Evolutionary conservation across 768 basidiomycete genomes (phyloP).

Genomic region (Rubroboletus pulcherrimus): DNA sequence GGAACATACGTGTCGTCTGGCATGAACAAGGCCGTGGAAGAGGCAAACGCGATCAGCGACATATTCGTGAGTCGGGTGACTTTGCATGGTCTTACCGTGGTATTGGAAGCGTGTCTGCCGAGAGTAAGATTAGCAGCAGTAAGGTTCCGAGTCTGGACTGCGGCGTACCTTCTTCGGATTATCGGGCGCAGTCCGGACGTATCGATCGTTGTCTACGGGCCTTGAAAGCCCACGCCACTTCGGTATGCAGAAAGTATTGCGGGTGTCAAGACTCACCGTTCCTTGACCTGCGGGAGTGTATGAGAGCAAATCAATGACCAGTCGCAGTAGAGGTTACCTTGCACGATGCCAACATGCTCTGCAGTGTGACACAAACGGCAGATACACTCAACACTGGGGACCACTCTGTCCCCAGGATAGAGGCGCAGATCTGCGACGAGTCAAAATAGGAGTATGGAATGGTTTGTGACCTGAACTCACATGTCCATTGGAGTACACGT

Average conservation of each 20-base stretch:
- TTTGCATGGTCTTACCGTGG: conserved; percentile 51
- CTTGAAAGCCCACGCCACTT: conserved; percentile 35
- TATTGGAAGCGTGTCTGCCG: conserved; percentile 75
- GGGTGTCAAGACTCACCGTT: conserved; percentile 47
- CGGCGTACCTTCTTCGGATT: conserved; percentile 79
- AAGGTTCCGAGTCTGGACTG: not conserved
- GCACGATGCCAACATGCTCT: conserved; percentile 91
- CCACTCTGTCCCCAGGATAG: conserved; percentile 87
- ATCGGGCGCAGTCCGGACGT: conserved; percentile 71
- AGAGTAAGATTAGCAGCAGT: conserved; percentile 10
- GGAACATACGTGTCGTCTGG: conserved; percentile 60
- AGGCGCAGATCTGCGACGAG: conserved; percentile 71
- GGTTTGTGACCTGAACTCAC: conserved; percentile 36
- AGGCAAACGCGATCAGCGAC: conserved; percentile 15
- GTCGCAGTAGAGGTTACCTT: conserved; percentile 49
- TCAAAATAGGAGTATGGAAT: conserved; percentile 14
- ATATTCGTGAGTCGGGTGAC: not conserved
- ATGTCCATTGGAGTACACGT: conserved; percentile 86
- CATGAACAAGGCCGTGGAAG: not conserved
- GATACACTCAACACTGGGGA: conserved; percentile 83
- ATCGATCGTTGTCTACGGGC: conserved; percentile 81
- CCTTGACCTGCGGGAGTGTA: conserved; percentile 44
- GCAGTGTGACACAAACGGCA: conserved; percentile 79
- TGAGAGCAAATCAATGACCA: not conserved
- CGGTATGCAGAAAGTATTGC: not conserved